phyloP scores from a whole-genome alignment of 306 rosid species.

The Vigna angularis region DNA sequence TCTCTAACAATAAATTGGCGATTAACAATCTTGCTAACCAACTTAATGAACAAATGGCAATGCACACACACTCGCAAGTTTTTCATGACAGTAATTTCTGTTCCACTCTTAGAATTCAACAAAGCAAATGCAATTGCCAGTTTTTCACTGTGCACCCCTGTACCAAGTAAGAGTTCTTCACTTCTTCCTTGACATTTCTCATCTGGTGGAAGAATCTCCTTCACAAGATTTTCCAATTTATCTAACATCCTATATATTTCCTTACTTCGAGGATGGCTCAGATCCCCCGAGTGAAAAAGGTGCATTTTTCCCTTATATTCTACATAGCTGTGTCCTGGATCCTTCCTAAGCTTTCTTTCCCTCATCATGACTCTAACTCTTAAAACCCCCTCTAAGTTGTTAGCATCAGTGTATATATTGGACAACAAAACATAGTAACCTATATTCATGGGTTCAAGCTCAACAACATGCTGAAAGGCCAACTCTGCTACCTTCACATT shows the following conservation, averaged over 20 bases:
- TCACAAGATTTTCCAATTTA: constrained; percentile 64
- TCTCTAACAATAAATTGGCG: constrained; percentile 83
- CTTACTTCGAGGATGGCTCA: constrained; percentile 56
- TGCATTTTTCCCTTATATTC: constrained; percentile 74
- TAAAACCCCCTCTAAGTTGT: constrained; percentile 66
- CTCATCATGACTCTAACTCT: constrained; percentile 83
- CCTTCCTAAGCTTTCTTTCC: constrained; percentile 71
- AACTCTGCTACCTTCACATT: constrained; percentile 75
- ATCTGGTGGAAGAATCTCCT: constrained; percentile 45
- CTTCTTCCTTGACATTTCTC: constrained; percentile 47
- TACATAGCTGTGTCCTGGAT: constrained; percentile 82
- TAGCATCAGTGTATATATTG: constrained; percentile 71
- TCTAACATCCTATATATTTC: constrained; percentile 68
- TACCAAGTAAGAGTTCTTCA: constrained; percentile 53
- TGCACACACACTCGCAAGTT: constrained; percentile 86
- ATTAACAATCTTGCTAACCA: constrained; percentile 77
- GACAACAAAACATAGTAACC: constrained; percentile 89
- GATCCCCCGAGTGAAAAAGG: constrained; percentile 78
- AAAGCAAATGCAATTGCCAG: constrained; percentile 79
- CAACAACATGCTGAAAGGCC: constrained; percentile 67
- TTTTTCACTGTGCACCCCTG: constrained; percentile 79
- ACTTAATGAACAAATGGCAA: constrained; percentile 80
- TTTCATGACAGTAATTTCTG: constrained; percentile 75
- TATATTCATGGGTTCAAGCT: constrained; percentile 75
- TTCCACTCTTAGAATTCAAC: constrained; percentile 61